These are phyloP conservation scores for Xylaria hypoxylon DNA, from an alignment of 2,329 filamentous ascomycete species.

Conservation along the genomic window DNA sequence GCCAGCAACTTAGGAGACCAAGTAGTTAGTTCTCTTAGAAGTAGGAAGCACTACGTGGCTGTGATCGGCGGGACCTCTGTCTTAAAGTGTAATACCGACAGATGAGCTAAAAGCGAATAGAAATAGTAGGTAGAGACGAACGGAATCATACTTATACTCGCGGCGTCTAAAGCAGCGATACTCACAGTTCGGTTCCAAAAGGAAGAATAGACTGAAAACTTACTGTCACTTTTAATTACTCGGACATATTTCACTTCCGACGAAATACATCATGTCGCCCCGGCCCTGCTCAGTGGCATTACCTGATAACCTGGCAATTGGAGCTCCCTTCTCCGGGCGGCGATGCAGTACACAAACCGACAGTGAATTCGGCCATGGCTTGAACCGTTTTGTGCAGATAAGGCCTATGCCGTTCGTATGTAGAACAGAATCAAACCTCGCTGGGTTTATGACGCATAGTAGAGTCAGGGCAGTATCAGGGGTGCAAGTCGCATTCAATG, in stretches of 20 bases:
- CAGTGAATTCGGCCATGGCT: background rate
- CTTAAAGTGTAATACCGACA: background rate
- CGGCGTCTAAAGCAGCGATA: background rate
- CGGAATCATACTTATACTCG: background rate
- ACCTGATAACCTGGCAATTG: background rate
- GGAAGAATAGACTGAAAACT: background rate
- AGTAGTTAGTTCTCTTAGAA: too few species aligned
- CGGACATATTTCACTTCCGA: constrained; percentile 4
- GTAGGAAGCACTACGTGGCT: too few species aligned
- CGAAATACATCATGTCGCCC: background rate
- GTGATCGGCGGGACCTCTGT: background rate
- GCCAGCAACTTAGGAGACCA: too few species aligned
- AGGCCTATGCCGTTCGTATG: background rate
- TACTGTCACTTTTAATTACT: background rate
- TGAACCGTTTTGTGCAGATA: background rate
- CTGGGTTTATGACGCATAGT: background rate
- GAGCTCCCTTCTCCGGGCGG: background rate
- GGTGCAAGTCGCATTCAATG: background rate
- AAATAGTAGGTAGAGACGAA: background rate
- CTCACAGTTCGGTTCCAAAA: background rate
- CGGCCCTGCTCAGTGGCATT: background rate
- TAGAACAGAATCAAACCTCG: too few species aligned
- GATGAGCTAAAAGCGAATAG: too few species aligned
- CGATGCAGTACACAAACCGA: too few species aligned
- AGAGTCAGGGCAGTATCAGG: background rate